Base-by-base conservation (phyloP, 73 alveolate genomes). In the Durusdinium trenchii region DNA sequence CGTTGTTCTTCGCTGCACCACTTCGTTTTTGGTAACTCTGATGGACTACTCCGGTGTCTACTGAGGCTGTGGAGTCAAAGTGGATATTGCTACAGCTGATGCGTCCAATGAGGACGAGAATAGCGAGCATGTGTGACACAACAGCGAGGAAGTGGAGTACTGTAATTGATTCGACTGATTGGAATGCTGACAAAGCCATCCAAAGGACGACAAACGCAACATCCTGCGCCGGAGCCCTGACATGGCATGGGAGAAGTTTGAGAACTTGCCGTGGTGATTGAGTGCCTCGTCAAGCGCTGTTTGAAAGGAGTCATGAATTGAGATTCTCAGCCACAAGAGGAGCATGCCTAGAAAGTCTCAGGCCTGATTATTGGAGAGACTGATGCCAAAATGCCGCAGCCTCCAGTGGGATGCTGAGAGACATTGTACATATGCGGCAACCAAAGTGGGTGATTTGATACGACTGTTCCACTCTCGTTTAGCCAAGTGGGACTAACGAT, bases 341-440 rank as follows among this genome's bases (percentile, higher is more conserved):
- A 71, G 50, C 84, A 12, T 12, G 32, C 23, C 23, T 12, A 57
- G 23, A 57, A 16, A 12, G 32, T 16, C 23, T 36, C 42, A 89
- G 96, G 96, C 47, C 96, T 89, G 48, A 89, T 89, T 71, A 89
- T 89, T 28, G 96, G 96, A 47, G 96, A 89, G 46, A 89, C 86
- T 71, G 96, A 89, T 32, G 42, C 83, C 62, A 89, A 64, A 47
- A 89, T 89, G 96, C 96, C 96, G 42, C 86, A 89, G 86, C 96
- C 96, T 32, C 96, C 96, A 40, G 96, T 43, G 42, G 91, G 91
- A 67, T 26, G 64, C n/a, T 50, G 71, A n/a, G n/a, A n/a, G n/a
- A n/a, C n/a, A n/a, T n/a, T n/a, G n/a, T n/a, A n/a, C n/a, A n/a
- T n/a, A n/a, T n/a, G n/a, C n/a, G n/a, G n/a, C n/a, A n/a, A n/a